Base-by-base conservation (phyloP, 2,329 filamentous ascomycete genomes). In the Ophiostoma pallidulum region DNA sequence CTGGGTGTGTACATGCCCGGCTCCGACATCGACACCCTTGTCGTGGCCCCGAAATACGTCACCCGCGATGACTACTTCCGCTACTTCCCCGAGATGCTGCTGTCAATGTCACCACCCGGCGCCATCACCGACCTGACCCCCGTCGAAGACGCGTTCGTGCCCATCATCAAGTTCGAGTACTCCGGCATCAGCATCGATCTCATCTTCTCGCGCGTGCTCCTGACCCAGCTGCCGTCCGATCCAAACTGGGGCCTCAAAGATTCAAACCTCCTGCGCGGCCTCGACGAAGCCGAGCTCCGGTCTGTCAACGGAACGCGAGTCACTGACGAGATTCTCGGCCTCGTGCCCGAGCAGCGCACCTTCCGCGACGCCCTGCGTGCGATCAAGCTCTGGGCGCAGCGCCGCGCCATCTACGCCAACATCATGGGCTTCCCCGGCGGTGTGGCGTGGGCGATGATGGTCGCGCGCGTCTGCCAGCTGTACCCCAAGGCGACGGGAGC, bases 361-460 rank as follows among this genome's bases (percentile, higher is more conserved):
- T 98, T 98, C 66, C 84, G 88, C 53, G 78, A 90, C 53, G 92
- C 92, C 9, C 66, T 97, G 52, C 80, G 92, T 43, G 90, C 89
- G 13, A 86, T 98, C 69, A 98, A 98, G 67, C 74, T 98, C 8
- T 98, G 92, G 92, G 90, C 92, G 9, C 87, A 94, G 61, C 80
- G 83, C 44, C 85, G 91, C 52, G 92, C 86, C 20, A 88, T 97
- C 41, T 97, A 97, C 62, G 88, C 88, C 54, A 96, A 96, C 59
- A 90, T 97, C 54, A 89, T 95, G 65, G 92, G 92, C 22, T 98
- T 92, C 57, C 92, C 92, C 2, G 92, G 92, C 57, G 92, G 92
- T 66, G 90, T 98, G 35, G 92, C 92, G 5, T 98, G 91, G 88
- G 92, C 91, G 12, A 96, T 98, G 85, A 77, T 98, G 60, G 90